Conservation (phyloP, 2,329 filamentous ascomycete genomes). For the Colletotrichum theobromicola region DNA sequence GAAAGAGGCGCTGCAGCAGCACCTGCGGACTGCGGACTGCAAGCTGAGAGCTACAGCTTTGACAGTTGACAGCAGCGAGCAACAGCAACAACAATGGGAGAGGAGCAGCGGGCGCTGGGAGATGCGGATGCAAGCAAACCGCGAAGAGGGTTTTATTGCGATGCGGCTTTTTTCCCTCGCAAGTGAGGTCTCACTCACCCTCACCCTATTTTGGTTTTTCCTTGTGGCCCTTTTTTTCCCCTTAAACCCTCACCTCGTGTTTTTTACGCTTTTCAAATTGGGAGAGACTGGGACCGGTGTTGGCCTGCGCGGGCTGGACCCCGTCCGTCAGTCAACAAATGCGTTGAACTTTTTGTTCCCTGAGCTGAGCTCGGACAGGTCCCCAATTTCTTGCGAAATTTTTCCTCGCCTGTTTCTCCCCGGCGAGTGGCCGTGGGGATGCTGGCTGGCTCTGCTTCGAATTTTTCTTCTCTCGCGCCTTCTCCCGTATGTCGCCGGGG, state of each 20-base stretch:
- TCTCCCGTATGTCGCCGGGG: background rate
- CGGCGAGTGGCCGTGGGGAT: background rate
- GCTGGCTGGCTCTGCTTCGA: constrained; percentile 23
- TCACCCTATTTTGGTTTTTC: background rate
- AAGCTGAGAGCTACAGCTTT: background rate
- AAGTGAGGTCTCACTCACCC: background rate
- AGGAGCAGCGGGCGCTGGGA: background rate
- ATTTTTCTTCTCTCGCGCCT: constrained; percentile 19
- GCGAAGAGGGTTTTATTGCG: constrained; percentile 9
- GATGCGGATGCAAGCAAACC: background rate
- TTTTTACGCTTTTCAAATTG: background rate
- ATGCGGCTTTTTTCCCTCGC: constrained; percentile 2
- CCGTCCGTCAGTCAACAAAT: background rate
- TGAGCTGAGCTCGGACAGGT: background rate
- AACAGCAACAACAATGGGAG: background rate
- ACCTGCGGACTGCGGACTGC: background rate
- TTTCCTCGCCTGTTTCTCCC: background rate
- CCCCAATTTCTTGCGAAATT: background rate
- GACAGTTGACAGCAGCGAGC: background rate
- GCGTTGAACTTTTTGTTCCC: background rate
- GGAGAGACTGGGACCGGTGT: background rate
- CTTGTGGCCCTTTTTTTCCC: background rate
- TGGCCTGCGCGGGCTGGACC: background rate
- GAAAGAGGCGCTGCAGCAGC: background rate
- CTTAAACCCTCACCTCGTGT: background rate